Evolutionary conservation across 2,329 filamentous ascomycete genomes (phyloP).

Genomic region (Eutypa lata): DNA sequence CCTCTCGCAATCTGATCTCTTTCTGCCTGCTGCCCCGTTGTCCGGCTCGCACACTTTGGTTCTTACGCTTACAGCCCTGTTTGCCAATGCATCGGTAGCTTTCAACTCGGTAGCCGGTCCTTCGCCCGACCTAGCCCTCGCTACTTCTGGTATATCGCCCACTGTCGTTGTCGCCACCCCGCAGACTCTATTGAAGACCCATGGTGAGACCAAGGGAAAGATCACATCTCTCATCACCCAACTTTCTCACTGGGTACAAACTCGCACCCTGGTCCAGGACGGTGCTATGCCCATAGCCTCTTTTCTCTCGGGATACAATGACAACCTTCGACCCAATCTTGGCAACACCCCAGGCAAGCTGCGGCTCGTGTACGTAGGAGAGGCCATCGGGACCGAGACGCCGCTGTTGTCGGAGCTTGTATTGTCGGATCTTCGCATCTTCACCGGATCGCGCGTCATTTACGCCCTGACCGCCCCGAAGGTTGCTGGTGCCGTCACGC

Average conservation of each 20-base stretch:
- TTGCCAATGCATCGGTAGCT: constrained; percentile 78
- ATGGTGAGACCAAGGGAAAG: constrained; percentile 58
- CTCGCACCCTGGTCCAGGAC: constrained; percentile 62
- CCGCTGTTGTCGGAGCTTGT: constrained; percentile 65
- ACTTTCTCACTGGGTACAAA: constrained; percentile 68
- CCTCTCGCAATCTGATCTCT: constrained; percentile 70
- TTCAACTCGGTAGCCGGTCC: constrained; percentile 83
- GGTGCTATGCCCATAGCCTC: constrained; percentile 72
- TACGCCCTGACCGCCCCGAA: constrained; percentile 80
- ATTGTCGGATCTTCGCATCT: constrained; percentile 78
- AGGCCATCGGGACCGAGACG: constrained; percentile 61
- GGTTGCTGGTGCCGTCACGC: constrained; percentile 86
- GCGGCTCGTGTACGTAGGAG: constrained; percentile 76
- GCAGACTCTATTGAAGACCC: constrained; percentile 65
- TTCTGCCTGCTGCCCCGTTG: constrained; percentile 81
- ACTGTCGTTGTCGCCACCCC: constrained; percentile 80
- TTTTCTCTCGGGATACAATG: constrained; percentile 59
- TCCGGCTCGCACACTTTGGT: constrained; percentile 76
- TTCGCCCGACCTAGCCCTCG: constrained; percentile 67
- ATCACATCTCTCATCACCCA: constrained; percentile 62
- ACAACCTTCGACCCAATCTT: constrained; percentile 54
- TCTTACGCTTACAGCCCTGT: constrained; percentile 78
- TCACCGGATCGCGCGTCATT: constrained; percentile 74
- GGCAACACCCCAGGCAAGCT: constrained; percentile 68
- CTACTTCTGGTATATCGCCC: constrained; percentile 71